Percentiles rank a stretch among this genome's conserved stretches.
Evolutionary conservation across 306 rosid genomes (phyloP).

Genomic region (Glycine soja): DNA sequence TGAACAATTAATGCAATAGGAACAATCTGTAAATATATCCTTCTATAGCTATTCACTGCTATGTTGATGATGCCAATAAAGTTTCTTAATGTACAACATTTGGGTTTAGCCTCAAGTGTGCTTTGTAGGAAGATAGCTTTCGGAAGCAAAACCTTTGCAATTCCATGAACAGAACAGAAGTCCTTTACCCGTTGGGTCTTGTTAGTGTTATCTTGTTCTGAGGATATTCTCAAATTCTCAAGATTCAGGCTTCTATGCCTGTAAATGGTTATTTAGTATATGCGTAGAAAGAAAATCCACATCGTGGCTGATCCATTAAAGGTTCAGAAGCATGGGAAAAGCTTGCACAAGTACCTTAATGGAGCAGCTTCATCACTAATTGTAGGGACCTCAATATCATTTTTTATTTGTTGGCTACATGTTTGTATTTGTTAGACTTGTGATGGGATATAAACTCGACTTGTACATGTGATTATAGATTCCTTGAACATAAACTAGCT

Average conservation of each 20-base stretch:
- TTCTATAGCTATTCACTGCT: background rate
- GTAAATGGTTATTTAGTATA: background rate
- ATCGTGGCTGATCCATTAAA: background rate
- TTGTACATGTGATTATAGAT: too few relatives aligned
- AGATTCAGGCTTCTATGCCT: background rate
- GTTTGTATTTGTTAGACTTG: too few relatives aligned
- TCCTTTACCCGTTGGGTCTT: background rate
- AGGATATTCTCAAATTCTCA: background rate
- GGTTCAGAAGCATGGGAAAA: background rate
- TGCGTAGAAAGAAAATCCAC: background rate
- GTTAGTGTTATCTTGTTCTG: background rate
- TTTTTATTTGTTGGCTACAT: too few relatives aligned
- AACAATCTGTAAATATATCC: conserved; percentile 2
- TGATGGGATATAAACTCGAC: too few relatives aligned
- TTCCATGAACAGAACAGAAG: background rate
- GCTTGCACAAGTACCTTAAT: background rate
- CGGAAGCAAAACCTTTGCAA: background rate
- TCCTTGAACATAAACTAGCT: too few relatives aligned
- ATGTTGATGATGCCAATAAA: conserved; percentile 4
- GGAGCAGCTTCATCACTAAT: background rate
- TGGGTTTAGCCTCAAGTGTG: background rate
- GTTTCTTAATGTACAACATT: background rate
- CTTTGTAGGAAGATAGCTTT: background rate
- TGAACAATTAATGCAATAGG: background rate
- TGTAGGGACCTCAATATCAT: too few relatives aligned